Evolutionary conservation across 2,329 filamentous ascomycete species (phyloP).

Genomic region (Fusarium algeriense): DNA sequence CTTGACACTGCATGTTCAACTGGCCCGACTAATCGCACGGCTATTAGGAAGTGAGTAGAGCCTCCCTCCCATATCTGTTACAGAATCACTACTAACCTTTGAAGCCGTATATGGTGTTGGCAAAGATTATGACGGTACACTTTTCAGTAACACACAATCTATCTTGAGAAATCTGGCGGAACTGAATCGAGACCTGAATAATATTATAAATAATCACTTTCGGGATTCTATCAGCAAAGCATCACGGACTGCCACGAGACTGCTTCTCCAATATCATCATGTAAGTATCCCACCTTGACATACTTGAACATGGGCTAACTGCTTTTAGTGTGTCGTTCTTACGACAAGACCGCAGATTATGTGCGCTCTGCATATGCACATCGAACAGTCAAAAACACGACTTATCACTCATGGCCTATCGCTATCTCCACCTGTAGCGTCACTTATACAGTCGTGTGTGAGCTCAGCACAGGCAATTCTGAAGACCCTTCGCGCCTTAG

Average conservation of each 20-base stretch:
- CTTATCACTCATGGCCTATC: slow-evolving; percentile 30
- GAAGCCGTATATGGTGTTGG: slow-evolving; percentile 47
- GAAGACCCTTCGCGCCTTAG: slow-evolving; percentile 44
- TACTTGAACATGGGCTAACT: background rate
- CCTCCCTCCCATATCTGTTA: accelerated
- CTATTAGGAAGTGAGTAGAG: slow-evolving; percentile 35
- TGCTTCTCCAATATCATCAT: slow-evolving; percentile 47
- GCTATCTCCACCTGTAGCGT: slow-evolving; percentile 44
- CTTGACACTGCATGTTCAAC: slow-evolving; percentile 45
- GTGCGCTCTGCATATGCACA: slow-evolving; percentile 51
- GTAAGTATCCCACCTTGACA: slow-evolving; percentile 1
- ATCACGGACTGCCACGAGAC: slow-evolving; percentile 43
- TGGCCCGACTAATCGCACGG: slow-evolving; percentile 45
- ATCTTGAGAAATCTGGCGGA: slow-evolving; percentile 45
- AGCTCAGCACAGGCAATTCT: slow-evolving; percentile 48
- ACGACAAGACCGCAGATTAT: slow-evolving; percentile 49
- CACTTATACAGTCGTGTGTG: slow-evolving; percentile 48
- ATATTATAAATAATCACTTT: slow-evolving; percentile 46
- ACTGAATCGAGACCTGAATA: slow-evolving; percentile 45
- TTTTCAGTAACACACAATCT: slow-evolving; percentile 47
- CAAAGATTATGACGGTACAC: slow-evolving; percentile 46
- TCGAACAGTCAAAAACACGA: slow-evolving; percentile 43
- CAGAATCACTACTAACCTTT: background rate
- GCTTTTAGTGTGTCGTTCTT: slow-evolving; percentile 45
- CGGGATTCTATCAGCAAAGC: slow-evolving; percentile 48